phyloP scores from a whole-genome alignment of 2,329 filamentous ascomycete species.

The Botryotinia narcissicola region DNA sequence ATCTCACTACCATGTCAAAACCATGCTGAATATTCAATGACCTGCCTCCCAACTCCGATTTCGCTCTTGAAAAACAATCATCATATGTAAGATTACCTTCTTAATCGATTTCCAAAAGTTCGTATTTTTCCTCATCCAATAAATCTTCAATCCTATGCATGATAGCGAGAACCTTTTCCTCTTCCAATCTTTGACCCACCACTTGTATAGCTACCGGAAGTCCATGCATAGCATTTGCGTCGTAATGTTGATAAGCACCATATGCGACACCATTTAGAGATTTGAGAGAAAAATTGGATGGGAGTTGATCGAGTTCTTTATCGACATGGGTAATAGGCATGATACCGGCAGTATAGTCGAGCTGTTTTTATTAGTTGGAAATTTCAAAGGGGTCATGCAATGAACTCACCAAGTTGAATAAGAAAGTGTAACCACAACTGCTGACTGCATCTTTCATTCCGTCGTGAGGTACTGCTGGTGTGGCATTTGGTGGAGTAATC shows the following conservation, averaged over 20 bases:
- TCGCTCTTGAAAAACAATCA: neutral
- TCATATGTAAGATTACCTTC: neutral
- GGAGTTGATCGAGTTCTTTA: conserved; percentile 61
- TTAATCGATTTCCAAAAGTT: conserved; percentile 45
- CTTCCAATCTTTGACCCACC: conserved; percentile 37
- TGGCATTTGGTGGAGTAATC: conserved; percentile 82
- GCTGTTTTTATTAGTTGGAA: conserved; percentile 43
- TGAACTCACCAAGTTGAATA: conserved; percentile 76
- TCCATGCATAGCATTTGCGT: conserved; percentile 79
- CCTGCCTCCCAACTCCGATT: neutral
- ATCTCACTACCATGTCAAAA: neutral
- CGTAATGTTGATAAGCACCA: conserved; percentile 84
- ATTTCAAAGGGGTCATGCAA: conserved; percentile 1
- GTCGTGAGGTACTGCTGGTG: conserved; percentile 80
- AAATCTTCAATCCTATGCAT: conserved; percentile 64
- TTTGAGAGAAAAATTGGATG: conserved; percentile 56
- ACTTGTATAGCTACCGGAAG: conserved; percentile 71
- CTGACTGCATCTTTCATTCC: conserved; percentile 84
- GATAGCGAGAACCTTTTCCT: conserved; percentile 40
- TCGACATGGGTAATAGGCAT: conserved; percentile 86
- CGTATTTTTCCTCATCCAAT: conserved; percentile 57
- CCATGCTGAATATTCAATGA: neutral
- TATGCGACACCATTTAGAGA: conserved; percentile 75
- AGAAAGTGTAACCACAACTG: conserved; percentile 88
- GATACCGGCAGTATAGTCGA: conserved; percentile 83